Evolutionary conservation across 208 protist species (phyloP).

Genomic region (Leishmania martiniquensis): DNA sequence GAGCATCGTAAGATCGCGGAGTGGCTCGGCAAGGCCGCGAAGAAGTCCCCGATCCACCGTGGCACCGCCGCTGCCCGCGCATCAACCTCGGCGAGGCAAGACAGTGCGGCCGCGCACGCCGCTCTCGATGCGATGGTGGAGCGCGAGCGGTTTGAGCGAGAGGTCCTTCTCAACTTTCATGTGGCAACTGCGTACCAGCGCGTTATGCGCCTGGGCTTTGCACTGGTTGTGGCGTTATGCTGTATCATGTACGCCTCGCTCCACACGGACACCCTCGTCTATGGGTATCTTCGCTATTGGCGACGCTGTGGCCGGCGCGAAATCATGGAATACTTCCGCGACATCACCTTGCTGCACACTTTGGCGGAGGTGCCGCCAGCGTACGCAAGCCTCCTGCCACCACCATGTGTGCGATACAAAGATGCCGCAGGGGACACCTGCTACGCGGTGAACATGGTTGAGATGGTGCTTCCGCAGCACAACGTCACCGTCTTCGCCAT

Average conservation of each 20-base stretch:
- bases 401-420: constrained; percentile 56
- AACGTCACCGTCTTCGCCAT: constrained; percentile 68
- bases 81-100: background rate
- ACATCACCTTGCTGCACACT: constrained; percentile 60
- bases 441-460: constrained; percentile 70
- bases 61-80: background rate
- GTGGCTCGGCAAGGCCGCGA: constrained; percentile 58
- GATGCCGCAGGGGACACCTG: constrained; percentile 26
- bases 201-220: constrained; percentile 54
- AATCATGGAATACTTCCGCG: constrained; percentile 67
- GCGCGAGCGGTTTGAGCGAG: constrained; percentile 74
- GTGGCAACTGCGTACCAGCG: constrained; percentile 87
- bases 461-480: constrained; percentile 57
- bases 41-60: background rate
- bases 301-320: constrained; percentile 38
- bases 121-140: constrained; percentile 50
- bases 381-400: constrained; percentile 68
- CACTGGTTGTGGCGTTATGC: constrained; percentile 40
- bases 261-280: constrained; percentile 65
- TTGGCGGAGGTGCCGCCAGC: constrained; percentile 72
- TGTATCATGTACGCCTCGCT: constrained; percentile 51
- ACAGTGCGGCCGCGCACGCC: constrained; percentile 12
- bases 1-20: constrained; percentile 58
- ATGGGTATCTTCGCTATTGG: constrained; percentile 63
- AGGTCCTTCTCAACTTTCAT: constrained; percentile 76